Base-by-base conservation (phyloP, 306 rosid species). In the Vigna trinervia region DNA sequence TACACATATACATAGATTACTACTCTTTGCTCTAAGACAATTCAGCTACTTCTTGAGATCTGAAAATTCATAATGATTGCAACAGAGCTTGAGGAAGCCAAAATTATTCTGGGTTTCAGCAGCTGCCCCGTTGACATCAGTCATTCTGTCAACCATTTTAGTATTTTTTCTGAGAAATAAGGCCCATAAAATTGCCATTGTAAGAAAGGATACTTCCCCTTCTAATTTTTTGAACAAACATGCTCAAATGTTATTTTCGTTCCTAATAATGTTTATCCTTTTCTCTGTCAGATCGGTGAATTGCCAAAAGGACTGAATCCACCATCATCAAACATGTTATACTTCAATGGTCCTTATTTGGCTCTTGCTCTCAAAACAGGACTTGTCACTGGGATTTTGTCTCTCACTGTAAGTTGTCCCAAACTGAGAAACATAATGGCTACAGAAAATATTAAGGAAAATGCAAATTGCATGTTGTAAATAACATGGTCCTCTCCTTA, bases 261-360 rank as follows among this genome's bases (percentile, higher is more conserved):
- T 60, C 19, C 20, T 32, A 67, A 14, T 48, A 48, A 39, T 3
- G 51, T 5, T 39, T 6, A 62, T 34, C 20, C 57, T 12, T 50
- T 68, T 12, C 4, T 72, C 14, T 54, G 75, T 73, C 81, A 90
- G 96, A 95, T 95, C 43, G 99, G 99, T n/a, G 83, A 88, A 82
- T 84, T 95, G 80, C 97, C 99, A 51, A 88, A 89, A 82, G 99
- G 99, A 60, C 83, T 95, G 34, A 95, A 95, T 82, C 99, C 97
- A 36, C 96, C 94, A 36, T 95, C 97, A 56, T 53, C 89, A 20
- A 95, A 92, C 83, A 90, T 95, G 99, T 71, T 95, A 66, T 88
- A 76, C 86, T 89, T 95, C 62, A 69, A 67, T 76, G 99, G 97
- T 56, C 80, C 90, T 34, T 78, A 78, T 75, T 81, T 95, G 47